Evolutionary conservation across 2,329 filamentous ascomycete genomes (phyloP).

Genomic region (Furcasterigmium furcatum): DNA sequence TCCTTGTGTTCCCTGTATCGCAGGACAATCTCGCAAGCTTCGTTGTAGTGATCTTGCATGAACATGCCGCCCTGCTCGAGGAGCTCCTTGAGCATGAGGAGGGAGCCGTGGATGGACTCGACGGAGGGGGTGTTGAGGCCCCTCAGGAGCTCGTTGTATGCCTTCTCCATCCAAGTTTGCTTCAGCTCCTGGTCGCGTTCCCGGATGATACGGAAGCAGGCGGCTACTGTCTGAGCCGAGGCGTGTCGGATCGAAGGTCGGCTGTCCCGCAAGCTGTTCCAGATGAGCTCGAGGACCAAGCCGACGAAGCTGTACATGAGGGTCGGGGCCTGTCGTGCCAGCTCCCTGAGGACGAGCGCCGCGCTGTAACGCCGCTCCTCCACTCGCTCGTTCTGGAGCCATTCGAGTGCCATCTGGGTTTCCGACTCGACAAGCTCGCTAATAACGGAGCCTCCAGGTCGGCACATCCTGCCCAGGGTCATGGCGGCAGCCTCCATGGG

Average conservation of each 20-base stretch:
- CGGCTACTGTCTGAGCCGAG: constrained; percentile 87
- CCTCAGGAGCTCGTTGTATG: constrained; percentile 79
- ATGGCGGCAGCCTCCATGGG: constrained; percentile 89
- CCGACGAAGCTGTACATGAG: constrained; percentile 93
- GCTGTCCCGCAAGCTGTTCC: constrained; percentile 86
- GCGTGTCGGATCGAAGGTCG: constrained; percentile 90
- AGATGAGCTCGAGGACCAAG: constrained; percentile 94
- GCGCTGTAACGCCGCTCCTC: constrained; percentile 93
- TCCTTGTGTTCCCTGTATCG: constrained; percentile 93
- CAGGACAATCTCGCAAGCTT: constrained; percentile 89
- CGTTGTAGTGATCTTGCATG: constrained; percentile 92
- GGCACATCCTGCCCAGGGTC: constrained; percentile 84
- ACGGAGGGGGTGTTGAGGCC: constrained; percentile 79
- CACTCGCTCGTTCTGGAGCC: constrained; percentile 91
- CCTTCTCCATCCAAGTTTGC: constrained; percentile 82
- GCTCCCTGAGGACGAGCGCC: constrained; percentile 83
- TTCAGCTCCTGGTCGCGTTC: constrained; percentile 88
- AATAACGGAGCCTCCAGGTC: constrained; percentile 88
- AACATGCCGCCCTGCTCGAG: constrained; percentile 97
- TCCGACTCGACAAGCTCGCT: constrained; percentile 96
- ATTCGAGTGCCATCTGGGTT: constrained; percentile 93
- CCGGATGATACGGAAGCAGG: constrained; percentile 93
- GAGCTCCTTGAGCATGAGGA: constrained; percentile 88
- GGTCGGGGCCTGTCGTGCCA: constrained; percentile 89
- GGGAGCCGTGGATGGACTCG: constrained; percentile 89